Conservation (phyloP, 208 protist genomes). For the Trypanosoma avium region DNA sequence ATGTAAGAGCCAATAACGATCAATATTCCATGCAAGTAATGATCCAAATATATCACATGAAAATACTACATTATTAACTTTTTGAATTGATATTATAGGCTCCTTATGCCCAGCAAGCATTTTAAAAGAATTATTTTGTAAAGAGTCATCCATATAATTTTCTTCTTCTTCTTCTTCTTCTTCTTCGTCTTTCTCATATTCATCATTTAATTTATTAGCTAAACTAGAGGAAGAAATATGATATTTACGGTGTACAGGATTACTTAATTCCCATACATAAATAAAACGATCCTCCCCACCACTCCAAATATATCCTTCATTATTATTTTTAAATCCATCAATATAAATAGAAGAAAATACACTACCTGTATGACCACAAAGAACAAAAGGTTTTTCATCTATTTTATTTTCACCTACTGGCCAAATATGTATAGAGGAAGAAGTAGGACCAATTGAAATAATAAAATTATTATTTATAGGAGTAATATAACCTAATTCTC, state of each 20-base stretch:
- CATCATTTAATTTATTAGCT: not conserved
- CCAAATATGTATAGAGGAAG: slow-evolving; percentile 14
- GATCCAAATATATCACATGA: slow-evolving; percentile 23
- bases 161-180: slow-evolving; percentile 9
- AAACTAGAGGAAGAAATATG: not conserved
- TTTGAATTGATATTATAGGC: slow-evolving; percentile 10
- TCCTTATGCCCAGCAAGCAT: slow-evolving; percentile 23
- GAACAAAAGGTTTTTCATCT: not conserved
- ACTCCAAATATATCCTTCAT: slow-evolving; percentile 14
- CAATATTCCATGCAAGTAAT: slow-evolving; percentile 20
- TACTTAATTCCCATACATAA: slow-evolving; percentile 18
- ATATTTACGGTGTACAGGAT: slow-evolving; percentile 10
- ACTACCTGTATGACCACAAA: slow-evolving; percentile 16
- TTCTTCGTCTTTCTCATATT: not conserved
- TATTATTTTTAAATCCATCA: not conserved
- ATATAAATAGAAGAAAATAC: slow-evolving; percentile 14
- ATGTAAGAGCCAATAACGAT: slow-evolving; percentile 24
- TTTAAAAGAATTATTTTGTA: slow-evolving; percentile 13
- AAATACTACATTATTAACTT: slow-evolving; percentile 7
- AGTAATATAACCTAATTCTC: slow-evolving; percentile 1
- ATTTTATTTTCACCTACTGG: not conserved
- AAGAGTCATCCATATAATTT: slow-evolving; percentile 9
- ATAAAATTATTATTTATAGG: slow-evolving; percentile 3
- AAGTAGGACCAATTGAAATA: slow-evolving; percentile 8
- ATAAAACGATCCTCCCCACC: slow-evolving; percentile 24